Percentiles rank a stretch among this genome's conserved stretches.
Conservation (phyloP, 2,329 filamentous ascomycete species). For the Sclerotinia borealis region DNA sequence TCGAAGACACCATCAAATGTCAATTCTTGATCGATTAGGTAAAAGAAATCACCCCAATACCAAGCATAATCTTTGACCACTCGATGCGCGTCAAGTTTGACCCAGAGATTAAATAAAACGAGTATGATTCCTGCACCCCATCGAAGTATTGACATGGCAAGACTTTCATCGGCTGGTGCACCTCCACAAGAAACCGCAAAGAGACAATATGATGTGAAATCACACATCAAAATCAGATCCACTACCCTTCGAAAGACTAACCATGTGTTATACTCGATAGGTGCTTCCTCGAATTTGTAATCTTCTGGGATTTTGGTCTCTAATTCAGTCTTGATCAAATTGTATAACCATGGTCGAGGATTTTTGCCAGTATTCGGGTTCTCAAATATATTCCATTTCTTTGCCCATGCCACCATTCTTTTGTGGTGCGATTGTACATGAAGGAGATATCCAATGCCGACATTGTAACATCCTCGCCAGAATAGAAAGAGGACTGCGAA, state of each 20-base stretch:
- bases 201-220: slow-evolving; percentile 93
- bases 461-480: slow-evolving; percentile 90
- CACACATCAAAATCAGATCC: slow-evolving; percentile 97
- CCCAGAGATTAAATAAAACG: slow-evolving; percentile 94
- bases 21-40: slow-evolving; percentile 92
- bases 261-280: slow-evolving; percentile 99
- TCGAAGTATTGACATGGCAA: slow-evolving; percentile 62
- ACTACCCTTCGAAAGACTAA: slow-evolving; percentile 91
- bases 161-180: slow-evolving; percentile 65
- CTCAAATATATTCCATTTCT: slow-evolving; percentile 80
- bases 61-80: slow-evolving; percentile 99
- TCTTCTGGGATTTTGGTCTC: slow-evolving; percentile 92
- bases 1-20: slow-evolving; percentile 99
- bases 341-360: slow-evolving; percentile 75
- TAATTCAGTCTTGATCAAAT: slow-evolving; percentile 78
- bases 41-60: slow-evolving; percentile 99
- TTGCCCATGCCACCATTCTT: slow-evolving; percentile 80
- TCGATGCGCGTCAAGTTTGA: slow-evolving; percentile 93
- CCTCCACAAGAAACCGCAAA: slow-evolving; percentile 86
- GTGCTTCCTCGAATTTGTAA: slow-evolving; percentile 88
- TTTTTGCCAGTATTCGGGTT: slow-evolving; percentile 74
- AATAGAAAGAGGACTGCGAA: slow-evolving; percentile 83
- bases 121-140: slow-evolving; percentile 75
- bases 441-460: slow-evolving; percentile 85
- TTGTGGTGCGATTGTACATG: slow-evolving; percentile 86